Base-by-base conservation (phyloP, 139 green algal genomes). In the Tetraselmis chui region DNA sequence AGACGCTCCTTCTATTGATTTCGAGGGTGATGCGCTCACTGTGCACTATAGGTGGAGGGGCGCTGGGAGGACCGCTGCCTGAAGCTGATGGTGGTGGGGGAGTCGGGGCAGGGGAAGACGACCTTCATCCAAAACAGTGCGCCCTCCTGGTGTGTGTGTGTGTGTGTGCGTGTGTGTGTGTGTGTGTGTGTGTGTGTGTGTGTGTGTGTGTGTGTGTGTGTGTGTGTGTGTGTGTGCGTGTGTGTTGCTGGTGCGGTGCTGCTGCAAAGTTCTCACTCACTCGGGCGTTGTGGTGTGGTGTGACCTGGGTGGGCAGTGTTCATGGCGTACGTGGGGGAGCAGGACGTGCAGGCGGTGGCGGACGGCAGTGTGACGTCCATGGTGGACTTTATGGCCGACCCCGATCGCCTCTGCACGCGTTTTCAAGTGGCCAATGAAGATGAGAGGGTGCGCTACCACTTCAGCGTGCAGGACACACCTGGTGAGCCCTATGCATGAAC, bases 61-160 rank as follows among this genome's bases (percentile, higher is more conserved):
- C 85, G 85, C n/a, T 91, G 87, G 88, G 81, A 45, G 1, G 82
- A 90, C 82, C 28, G 67, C 1, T 88, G 91, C 80, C 89, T 91
- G 87, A 92, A 91, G 83, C 83, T 92, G n/a, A 45, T 92, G 77
- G 76, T 92, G 28, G 88, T 92, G 28, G 88, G 88, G 0, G 88
- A 92, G 81, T 80, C 30, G 22, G 86, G 88, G 26, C 77, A 85
- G 32, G 88, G 88, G 25, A 89, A 86, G 59, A 92, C 88, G 30
- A 91, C 88, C 31, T 90, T 92, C 81, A 84, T 89, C 29, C 82
- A 88, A 76, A 92, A 92, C 85, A 67, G 45, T 67, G 45, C 45
- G 45, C 45, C 45, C 45, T 67, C 45, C 45, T 18, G n/a, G n/a
- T n/a, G n/a, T n/a, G n/a, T n/a, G n/a, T n/a, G n/a, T n/a, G n/a